Evolutionary conservation across 495 filamentous ascomycete genomes (phyloP), one percentile per base, ranked within the genome.

Genomic region (Geoglossum glabrum): DNA sequence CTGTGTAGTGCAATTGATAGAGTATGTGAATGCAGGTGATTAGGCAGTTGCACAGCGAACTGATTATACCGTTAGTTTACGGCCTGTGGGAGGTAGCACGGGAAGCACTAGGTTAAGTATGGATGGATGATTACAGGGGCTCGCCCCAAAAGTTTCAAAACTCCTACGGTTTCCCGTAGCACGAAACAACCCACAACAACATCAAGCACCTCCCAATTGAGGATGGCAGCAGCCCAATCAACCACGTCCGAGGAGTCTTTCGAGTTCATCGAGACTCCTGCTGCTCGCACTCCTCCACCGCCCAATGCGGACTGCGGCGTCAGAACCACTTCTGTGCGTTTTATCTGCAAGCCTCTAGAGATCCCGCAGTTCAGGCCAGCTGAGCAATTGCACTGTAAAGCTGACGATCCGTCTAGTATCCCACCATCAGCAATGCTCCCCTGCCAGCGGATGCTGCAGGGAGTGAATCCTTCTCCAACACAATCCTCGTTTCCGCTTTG

Each of bases 201-300:
- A 25, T 10, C 26, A 52, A n/a, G 11, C 49, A 31, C 11, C 25
- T 21, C 26, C 17, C 49, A 52, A 52, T 52, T 52, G 25, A 30
- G 3, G 5, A 52, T 52, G 49, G 10, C 25, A 9, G 54, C 13
- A 11, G 25, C 38, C 8, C 56, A 56, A n/a, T 57, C 57, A 8
- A 23, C 49, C 5, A 59, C 72, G 63, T 76, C 72, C 17, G 79
- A 80, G 68, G 78, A 82, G 65, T 81, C 65, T 9, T 72, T 88
- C 67, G 79, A 86, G 66, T 90, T 85, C 66, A 79, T 90, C 66
- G 73, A 84, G 64, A 93, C 86, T 67, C 86, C 86, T 11, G 76
- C 80, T 61, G 77, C 78, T 56, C 72, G 76, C 34, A 71, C 60
- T 66, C 80, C 56, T 67, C 74, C 65, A 72, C 79, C 66, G 65